Conservation (phyloP, 176 grass and related monocot genomes). For the Metroxylon sagu region DNA sequence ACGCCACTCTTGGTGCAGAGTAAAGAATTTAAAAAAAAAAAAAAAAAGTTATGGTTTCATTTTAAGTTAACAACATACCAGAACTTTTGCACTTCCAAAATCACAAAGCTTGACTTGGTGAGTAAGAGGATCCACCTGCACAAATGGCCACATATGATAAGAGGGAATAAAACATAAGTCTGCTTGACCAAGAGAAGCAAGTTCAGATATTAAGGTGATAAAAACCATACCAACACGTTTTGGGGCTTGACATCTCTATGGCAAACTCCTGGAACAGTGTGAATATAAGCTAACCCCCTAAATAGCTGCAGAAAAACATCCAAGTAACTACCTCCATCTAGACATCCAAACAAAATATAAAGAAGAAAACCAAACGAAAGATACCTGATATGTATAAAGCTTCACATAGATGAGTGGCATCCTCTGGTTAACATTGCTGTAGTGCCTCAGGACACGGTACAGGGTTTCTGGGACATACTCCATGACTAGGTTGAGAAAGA, state of each 20-base stretch:
- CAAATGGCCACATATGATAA: neutral
- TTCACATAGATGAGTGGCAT: slow-evolving; percentile 65
- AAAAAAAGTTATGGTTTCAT: too few species aligned
- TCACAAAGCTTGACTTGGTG: slow-evolving; percentile 63
- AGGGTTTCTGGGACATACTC: slow-evolving; percentile 46
- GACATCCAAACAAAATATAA: neutral
- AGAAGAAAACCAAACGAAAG: neutral
- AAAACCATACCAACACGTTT: slow-evolving; percentile 56
- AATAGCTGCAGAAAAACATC: slow-evolving; percentile 31
- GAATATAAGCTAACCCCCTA: slow-evolving; percentile 61
- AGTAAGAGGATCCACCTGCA: slow-evolving; percentile 53
- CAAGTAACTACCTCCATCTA: neutral
- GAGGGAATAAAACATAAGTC: neutral
- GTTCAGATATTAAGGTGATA: neutral
- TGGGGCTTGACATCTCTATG: slow-evolving; percentile 76
- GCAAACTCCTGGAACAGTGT: slow-evolving; percentile 46
- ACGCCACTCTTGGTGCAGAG: neutral
- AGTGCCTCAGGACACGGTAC: slow-evolving; percentile 48
- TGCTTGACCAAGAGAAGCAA: neutral
- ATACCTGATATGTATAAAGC: slow-evolving; percentile 64
- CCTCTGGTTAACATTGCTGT: slow-evolving; percentile 42
- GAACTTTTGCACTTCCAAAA: slow-evolving; percentile 70
- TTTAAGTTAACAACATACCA: slow-evolving; percentile 27
- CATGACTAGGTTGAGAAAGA: slow-evolving; percentile 50
- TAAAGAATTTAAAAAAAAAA: neutral